Base-by-base conservation (phyloP, 2,329 filamentous ascomycete genomes). In the Cladosporium sp. region DNA sequence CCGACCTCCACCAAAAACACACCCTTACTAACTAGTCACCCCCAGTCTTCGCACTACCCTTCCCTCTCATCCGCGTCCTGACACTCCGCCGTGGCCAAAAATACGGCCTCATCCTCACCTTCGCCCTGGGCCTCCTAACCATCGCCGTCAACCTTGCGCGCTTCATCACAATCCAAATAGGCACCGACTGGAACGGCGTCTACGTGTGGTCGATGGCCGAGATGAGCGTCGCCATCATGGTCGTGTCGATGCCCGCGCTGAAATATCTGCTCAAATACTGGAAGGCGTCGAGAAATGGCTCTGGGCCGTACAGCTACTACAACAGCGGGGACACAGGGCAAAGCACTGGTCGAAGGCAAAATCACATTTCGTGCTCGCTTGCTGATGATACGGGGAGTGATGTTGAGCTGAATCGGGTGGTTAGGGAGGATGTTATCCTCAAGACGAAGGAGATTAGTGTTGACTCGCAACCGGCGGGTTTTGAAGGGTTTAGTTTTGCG, bases 201-300 rank as follows among this genome's bases (percentile, higher is more conserved):
- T 59, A 59, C 56, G 56, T 59, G 5, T 59, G 56, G 56, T 44
- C 35, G 23, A 59, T 59, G 56, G 56, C 56, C n/a, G 56, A 59
- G 33, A 59, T 59, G 56, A 59, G 56, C 56, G 56, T 59, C 16
- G 56, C 56, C 5, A 59, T 59, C 23, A 59, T 59, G 7, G 56
- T 59, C 35, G 56, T 59, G 14, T 59, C 56, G 7, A 40, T 59
- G 23, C 56, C 56, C 23, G 56, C 56, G 18, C n/a, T 59, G 21
- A 59, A 59, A 37, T 44, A 46, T 16, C 37, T 59, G 12, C 56
- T 59, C 56, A 46, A 29, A 16, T 44, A 6, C 33, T 59, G 56
- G 56, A 59, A 28, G 35, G 46, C 18, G 1, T 59, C 56, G 16
- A 21, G 21, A 14, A 16, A 16, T 12, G 56, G 23, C 3, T 44